Percentiles rank a stretch among this genome's conserved stretches.
Conservation (phyloP, 1,284 basidiomycete genomes). For the Flammula alnicola region DNA sequence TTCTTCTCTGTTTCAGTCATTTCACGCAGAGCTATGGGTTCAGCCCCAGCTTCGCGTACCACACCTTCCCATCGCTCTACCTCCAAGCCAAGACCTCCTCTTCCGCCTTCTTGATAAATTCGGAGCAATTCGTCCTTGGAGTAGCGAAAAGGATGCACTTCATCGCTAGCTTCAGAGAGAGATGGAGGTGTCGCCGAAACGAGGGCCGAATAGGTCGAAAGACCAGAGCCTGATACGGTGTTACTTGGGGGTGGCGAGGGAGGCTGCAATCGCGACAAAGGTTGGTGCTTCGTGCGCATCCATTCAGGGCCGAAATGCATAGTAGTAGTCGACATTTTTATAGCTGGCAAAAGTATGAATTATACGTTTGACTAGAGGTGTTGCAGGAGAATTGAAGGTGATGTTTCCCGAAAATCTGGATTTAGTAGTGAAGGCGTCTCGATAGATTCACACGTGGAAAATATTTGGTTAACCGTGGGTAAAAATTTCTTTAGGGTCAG, state of each 20-base stretch:
- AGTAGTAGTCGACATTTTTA: constrained; percentile 71
- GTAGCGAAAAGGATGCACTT: constrained; percentile 82
- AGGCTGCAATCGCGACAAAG: constrained; percentile 55
- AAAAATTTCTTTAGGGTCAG: constrained; percentile 35
- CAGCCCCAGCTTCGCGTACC: constrained; percentile 73
- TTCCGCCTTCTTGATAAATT: constrained; percentile 82
- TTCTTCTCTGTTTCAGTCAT: constrained; percentile 87
- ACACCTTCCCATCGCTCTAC: constrained; percentile 87
- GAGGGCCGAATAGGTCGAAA: constrained; percentile 81
- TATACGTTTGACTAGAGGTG: constrained; percentile 11
- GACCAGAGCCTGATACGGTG: constrained; percentile 49
- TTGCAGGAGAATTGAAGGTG: constrained; percentile 25
- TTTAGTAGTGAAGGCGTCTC: constrained; percentile 23
- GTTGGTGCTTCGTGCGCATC: constrained; percentile 81
- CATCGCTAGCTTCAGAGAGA: constrained; percentile 60
- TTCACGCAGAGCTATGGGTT: constrained; percentile 80
- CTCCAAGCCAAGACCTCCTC: constrained; percentile 78
- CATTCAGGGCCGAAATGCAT: constrained; percentile 90
- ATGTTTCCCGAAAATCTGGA: constrained; percentile 34
- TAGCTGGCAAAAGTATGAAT: constrained; percentile 20
- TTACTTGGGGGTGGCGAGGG: constrained; percentile 56
- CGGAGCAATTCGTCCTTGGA: constrained; percentile 84
- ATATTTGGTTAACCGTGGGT: constrained; percentile 29
- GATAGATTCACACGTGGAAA: constrained; percentile 33
- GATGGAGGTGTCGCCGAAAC: constrained; percentile 60